phyloP scores from a whole-genome alignment of 73 alveolate genomes.

The Uronychia binucleata region DNA sequence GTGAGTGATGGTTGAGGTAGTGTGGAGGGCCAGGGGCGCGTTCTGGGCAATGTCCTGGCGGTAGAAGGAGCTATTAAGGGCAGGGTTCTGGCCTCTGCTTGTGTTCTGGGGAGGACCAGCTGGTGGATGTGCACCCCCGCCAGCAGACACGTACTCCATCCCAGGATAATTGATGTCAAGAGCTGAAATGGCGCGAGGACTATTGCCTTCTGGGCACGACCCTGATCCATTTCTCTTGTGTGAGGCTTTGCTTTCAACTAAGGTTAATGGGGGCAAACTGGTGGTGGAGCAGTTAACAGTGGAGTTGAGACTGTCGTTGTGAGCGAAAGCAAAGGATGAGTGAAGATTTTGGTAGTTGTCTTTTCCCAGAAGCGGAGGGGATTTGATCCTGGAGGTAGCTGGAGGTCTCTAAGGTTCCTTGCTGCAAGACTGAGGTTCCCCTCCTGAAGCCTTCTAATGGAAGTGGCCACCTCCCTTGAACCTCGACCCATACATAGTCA shows the following conservation, averaged over 20 bases:
- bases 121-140: background rate
- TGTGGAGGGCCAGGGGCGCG: no score
- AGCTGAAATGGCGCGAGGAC: background rate
- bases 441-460: background rate
- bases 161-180: background rate
- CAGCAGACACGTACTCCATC: background rate
- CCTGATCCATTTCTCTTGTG: background rate
- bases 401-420: background rate
- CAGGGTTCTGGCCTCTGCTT: no score
- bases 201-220: background rate
- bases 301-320: background rate
- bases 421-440: background rate
- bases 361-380: background rate
- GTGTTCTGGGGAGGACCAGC: background rate
- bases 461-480: background rate
- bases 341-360: background rate
- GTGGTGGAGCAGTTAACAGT: background rate
- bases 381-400: background rate
- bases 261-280: background rate
- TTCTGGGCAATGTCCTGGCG: background rate
- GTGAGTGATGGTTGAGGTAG: no score
- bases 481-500: background rate
- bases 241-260: background rate
- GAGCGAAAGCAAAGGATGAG: background rate
- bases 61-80: background rate